These are phyloP conservation scores for Emmonsiellopsis sp. DNA, from an alignment of 2,329 filamentous ascomycete species.

Conservation along the genomic window DNA sequence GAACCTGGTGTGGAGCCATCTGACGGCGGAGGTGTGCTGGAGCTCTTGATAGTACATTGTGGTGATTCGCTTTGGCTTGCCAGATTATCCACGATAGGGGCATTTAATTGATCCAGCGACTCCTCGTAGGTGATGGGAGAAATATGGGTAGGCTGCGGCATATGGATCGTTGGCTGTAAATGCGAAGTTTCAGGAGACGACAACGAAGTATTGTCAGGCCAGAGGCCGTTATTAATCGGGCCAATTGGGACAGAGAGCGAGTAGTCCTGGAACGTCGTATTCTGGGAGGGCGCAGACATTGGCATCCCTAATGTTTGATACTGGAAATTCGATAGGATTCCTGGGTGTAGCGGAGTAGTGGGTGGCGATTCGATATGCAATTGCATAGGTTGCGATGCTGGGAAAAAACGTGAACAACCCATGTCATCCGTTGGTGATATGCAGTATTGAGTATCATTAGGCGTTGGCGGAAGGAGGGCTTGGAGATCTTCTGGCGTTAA, in stretches of 20 bases:
- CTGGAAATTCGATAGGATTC: constrained; percentile 29
- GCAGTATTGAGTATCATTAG: constrained; percentile 30
- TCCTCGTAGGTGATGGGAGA: constrained; percentile 31
- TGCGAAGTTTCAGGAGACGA: constrained; percentile 31
- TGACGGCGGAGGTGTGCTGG: constrained; percentile 18
- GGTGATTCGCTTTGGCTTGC: constrained; percentile 21
- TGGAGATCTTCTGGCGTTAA: constrained; percentile 36
- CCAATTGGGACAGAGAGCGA: constrained; percentile 26
- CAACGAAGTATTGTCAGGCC: constrained; percentile 31
- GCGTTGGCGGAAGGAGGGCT: constrained; percentile 31
- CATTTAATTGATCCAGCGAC: constrained; percentile 21
- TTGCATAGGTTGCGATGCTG: constrained; percentile 31
- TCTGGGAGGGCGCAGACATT: constrained; percentile 36
- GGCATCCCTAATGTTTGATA: constrained; percentile 30
- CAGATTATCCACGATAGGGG: constrained; percentile 18
- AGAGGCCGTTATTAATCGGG: constrained; percentile 32
- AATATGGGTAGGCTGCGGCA: constrained; percentile 26
- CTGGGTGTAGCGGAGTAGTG: constrained; percentile 31
- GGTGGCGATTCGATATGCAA: constrained; percentile 37
- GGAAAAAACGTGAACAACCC: constrained; percentile 24
- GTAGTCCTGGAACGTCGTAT: constrained; percentile 34
- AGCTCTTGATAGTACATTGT: constrained; percentile 24
- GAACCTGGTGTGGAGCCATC: constrained; percentile 6
- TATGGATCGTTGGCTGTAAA: constrained; percentile 25
- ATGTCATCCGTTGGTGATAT: constrained; percentile 23